Base-by-base conservation (phyloP, 2,329 filamentous ascomycete species). In the Fusarium clavum region DNA sequence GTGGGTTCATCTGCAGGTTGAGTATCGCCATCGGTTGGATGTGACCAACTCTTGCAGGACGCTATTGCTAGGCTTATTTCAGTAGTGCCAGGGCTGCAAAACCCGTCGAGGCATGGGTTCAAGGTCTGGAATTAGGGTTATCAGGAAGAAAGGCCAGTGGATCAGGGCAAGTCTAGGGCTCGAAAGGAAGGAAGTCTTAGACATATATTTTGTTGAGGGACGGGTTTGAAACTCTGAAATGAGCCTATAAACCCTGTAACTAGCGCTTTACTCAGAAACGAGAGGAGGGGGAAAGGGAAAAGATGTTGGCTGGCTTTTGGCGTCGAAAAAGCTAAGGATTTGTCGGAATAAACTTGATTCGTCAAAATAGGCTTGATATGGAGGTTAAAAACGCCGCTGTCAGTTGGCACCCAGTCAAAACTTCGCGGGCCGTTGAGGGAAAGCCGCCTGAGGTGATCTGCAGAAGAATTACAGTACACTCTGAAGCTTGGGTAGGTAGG, bases 111-210 rank as follows among this genome's bases (percentile, higher is more conserved):
- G 49, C 55, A 69, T 69, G 68, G 48, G 47, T 51, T 41, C 57
- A 44, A 64, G 47, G 68, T 44, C 43, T 61, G 59, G 64, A 46
- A 55, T 72, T 71, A 71, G 69, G 69, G 69, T 70, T 72, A 46
- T 18, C 27, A 46, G 57, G 56, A 58, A 41, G 57, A 62, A 58
- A 41, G 24, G 53, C 9, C 52, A 52, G 69, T 72, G 69, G 69
- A 72, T 69, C 69, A 34, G n/a, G 34, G 34, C 18, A 38, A 38
- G 40, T 41, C 60, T 71, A 71, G 69, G 69, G 69, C 48, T 71
- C 53, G 41, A 44, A 67, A 18, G 34, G 51, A 40, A 29, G 24
- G 62, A 48, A 47, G 27, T 49, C 38, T 38, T 45, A 48, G 48
- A 46, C 55, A 49, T 44, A 41, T 30, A 13, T 46, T 34, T 54